These are phyloP conservation scores for Peterozyma xylosa DNA, from an alignment of 805 yeast species.

Conservation along the genomic window DNA sequence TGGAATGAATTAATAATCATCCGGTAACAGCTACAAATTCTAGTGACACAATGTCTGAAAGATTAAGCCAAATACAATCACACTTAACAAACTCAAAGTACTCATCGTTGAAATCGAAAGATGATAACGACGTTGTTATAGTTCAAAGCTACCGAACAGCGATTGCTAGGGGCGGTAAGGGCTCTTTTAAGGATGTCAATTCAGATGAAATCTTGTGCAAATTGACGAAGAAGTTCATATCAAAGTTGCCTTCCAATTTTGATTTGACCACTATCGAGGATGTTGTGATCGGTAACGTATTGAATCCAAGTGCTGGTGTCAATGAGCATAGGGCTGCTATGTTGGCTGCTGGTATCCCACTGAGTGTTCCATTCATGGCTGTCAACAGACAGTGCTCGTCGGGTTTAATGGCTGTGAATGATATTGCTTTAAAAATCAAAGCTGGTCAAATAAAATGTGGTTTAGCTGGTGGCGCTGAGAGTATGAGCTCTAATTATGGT, in stretches of 20 bases:
- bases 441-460: constrained; percentile 89
- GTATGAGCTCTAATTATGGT: constrained; percentile 90
- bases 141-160: constrained; percentile 91
- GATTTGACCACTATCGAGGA: constrained; percentile 62
- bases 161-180: constrained; percentile 79
- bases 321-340: constrained; percentile 90
- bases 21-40: too few relatives aligned
- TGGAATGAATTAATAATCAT: too few relatives aligned
- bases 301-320: constrained; percentile 91
- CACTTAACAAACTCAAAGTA: constrained; percentile 19
- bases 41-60: constrained; percentile 11
- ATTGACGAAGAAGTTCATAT: constrained; percentile 53
- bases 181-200: constrained; percentile 74
- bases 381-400: constrained; percentile 94
- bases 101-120: constrained; percentile 37
- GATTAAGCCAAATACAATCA: constrained; percentile 25
- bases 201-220: constrained; percentile 71
- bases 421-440: constrained; percentile 75
- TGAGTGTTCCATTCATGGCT: constrained; percentile 70
- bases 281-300: constrained; percentile 84
- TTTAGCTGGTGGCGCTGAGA: constrained; percentile 87
- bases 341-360: constrained; percentile 86
- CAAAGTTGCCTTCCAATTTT: constrained; percentile 41
- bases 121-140: constrained; percentile 85
- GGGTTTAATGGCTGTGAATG: constrained; percentile 85